Percentiles rank a stretch among this genome's conserved stretches.
phyloP scores from a whole-genome alignment of 2,329 filamentous ascomycete species.

The Verticillium longisporum region DNA sequence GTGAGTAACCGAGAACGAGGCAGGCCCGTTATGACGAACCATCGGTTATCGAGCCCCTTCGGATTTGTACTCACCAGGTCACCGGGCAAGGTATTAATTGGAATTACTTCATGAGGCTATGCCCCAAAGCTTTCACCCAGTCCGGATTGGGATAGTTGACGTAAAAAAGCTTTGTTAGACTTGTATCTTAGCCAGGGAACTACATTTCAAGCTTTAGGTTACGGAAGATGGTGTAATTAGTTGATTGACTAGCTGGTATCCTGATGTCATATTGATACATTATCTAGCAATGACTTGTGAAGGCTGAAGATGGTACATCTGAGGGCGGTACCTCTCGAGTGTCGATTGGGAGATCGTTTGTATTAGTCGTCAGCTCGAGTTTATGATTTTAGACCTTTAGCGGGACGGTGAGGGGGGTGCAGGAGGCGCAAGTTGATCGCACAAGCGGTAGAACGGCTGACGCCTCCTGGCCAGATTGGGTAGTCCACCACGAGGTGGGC shows the following conservation, averaged over 20 bases:
- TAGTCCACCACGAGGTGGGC: background rate
- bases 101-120: background rate
- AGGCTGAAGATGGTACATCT: background rate
- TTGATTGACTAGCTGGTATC: background rate
- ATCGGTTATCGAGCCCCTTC: no score
- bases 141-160: background rate
- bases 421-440: background rate
- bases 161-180: background rate
- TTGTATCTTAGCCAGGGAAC: background rate
- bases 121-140: background rate
- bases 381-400: background rate
- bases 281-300: background rate
- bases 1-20: no score
- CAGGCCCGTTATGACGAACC: no score
- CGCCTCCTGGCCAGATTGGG: background rate
- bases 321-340: background rate
- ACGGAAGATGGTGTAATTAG: no score
- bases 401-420: background rate
- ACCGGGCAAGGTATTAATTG: background rate
- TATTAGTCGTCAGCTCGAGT: background rate
- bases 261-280: background rate
- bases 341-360: background rate
- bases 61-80: background rate
- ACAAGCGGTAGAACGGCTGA: background rate
- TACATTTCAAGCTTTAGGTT: background rate